Percentiles rank a stretch among this genome's conserved stretches.
phyloP scores from a whole-genome alignment of 129 eudicot species.

The Chrysanthemum seticuspe region DNA sequence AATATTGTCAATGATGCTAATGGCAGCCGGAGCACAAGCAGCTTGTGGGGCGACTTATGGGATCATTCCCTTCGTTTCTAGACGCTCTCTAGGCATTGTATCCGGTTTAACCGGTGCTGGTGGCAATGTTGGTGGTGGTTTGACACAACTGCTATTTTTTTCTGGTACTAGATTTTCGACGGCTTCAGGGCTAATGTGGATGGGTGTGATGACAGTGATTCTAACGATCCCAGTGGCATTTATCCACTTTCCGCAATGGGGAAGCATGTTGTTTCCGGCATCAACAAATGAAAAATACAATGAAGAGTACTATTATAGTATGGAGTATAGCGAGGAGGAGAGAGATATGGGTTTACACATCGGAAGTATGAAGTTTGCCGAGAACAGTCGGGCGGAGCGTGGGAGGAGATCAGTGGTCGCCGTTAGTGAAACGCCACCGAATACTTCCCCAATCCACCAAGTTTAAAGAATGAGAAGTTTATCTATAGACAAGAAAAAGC shows the following conservation, averaged over 20 bases:
- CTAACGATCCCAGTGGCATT: constrained; percentile 58
- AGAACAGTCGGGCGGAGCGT: constrained; percentile 53
- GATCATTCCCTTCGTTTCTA: constrained; percentile 70
- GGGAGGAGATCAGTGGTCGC: constrained; percentile 33
- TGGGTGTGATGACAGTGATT: constrained; percentile 65
- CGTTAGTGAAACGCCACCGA: constrained; percentile 22
- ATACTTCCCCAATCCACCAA: constrained; percentile 31
- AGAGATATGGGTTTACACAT: constrained; percentile 46
- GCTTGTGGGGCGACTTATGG: constrained; percentile 93
- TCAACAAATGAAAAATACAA: constrained; percentile 36
- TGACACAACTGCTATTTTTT: constrained; percentile 71
- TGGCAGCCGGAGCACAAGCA: constrained; percentile 77
- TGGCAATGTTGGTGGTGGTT: constrained; percentile 73
- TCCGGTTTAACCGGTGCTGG: constrained; percentile 71
- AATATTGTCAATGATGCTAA: constrained; percentile 54
- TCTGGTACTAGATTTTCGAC: constrained; percentile 53
- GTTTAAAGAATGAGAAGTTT: constrained; percentile 14
- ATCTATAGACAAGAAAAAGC: no score
- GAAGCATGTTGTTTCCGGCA: constrained; percentile 58
- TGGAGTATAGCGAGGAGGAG: constrained; percentile 59
- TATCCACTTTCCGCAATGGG: constrained; percentile 77
- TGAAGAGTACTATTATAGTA: constrained; percentile 51
- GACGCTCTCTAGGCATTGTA: constrained; percentile 62
- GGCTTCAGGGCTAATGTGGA: constrained; percentile 47
- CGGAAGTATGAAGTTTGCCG: constrained; percentile 52